Evolutionary conservation across 202 grass and related monocot species (phyloP).

Genomic region (Setaria italica): DNA sequence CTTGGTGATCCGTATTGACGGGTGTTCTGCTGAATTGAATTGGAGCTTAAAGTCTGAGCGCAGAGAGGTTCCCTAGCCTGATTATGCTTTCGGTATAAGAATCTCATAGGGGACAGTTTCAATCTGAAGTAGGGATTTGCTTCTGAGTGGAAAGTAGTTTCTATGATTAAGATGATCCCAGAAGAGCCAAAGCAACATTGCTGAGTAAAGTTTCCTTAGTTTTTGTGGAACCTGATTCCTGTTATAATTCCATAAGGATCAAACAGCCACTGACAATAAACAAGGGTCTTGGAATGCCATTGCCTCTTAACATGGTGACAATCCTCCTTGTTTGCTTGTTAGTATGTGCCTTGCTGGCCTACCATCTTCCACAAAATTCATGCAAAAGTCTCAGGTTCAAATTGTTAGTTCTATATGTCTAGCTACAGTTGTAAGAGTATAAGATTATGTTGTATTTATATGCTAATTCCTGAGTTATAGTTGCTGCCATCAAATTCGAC

Average conservation of each 20-base stretch:
- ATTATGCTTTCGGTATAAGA: not conserved
- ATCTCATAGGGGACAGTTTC: not conserved
- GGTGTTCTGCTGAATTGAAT: slow-evolving; percentile 1
- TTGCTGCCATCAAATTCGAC: slow-evolving; percentile 10
- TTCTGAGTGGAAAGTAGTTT: not conserved
- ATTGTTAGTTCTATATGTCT: not conserved
- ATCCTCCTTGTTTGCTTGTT: slow-evolving; percentile 24
- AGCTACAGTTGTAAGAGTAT: slow-evolving; percentile 5
- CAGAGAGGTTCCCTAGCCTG: not conserved
- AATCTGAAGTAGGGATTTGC: slow-evolving; percentile 30
- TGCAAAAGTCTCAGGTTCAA: not conserved
- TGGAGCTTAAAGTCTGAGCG: not conserved
- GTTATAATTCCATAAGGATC: slow-evolving; percentile 2
- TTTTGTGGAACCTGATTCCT: slow-evolving; percentile 1
- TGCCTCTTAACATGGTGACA: not conserved
- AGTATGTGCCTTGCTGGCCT: not conserved
- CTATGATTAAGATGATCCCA: slow-evolving; percentile 12
- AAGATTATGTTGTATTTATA: slow-evolving; percentile 24
- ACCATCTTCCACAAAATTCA: slow-evolving; percentile 22
- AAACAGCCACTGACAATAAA: not conserved
- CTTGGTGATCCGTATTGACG: not conserved
- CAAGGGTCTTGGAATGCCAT: slow-evolving; percentile 2
- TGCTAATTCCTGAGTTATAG: slow-evolving; percentile 11
- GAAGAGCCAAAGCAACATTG: not conserved
- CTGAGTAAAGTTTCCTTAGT: not conserved